These are phyloP conservation scores for Solanum rostratum DNA, from an alignment of 257 asterid genomes.

Conservation along the genomic window DNA sequence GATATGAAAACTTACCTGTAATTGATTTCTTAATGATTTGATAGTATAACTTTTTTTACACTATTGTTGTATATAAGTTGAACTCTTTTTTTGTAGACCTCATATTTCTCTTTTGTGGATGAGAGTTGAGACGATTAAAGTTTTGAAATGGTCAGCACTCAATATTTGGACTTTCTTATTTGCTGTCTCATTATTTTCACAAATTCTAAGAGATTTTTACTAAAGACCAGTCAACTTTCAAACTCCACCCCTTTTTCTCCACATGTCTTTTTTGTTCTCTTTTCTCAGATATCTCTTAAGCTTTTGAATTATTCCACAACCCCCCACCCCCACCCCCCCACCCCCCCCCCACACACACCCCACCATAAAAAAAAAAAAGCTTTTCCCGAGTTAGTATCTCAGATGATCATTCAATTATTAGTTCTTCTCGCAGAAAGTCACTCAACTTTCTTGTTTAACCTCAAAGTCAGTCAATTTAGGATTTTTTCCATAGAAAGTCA, in stretches of 20 bases:
- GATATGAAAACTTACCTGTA: background rate
- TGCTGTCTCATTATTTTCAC: background rate
- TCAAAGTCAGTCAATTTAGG: too few species aligned
- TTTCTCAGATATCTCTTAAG: background rate
- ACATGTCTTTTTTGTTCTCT: slow-evolving; percentile 7
- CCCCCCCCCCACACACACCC: background rate
- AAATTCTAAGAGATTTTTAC: slow-evolving; percentile 9
- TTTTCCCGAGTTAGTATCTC: background rate
- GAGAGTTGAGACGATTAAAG: background rate
- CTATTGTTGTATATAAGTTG: background rate
- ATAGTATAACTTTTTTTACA: background rate
- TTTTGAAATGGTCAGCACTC: slow-evolving; percentile 40
- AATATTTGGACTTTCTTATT: slow-evolving; percentile 2
- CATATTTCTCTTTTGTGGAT: background rate
- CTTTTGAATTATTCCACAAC: too few species aligned
- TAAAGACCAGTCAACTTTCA: slow-evolving; percentile 57
- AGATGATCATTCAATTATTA: too few species aligned
- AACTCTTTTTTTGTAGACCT: background rate
- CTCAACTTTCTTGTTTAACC: too few species aligned
- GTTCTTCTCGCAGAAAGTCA: too few species aligned
- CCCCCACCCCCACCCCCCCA: too few species aligned
- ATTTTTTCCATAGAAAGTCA: too few species aligned
- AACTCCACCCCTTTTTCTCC: slow-evolving; percentile 21
- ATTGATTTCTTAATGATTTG: background rate
- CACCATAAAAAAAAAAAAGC: too few species aligned